These are phyloP conservation scores for Exophiala bonariae DNA, from an alignment of 2,329 filamentous ascomycete genomes.

Conservation along the genomic window DNA sequence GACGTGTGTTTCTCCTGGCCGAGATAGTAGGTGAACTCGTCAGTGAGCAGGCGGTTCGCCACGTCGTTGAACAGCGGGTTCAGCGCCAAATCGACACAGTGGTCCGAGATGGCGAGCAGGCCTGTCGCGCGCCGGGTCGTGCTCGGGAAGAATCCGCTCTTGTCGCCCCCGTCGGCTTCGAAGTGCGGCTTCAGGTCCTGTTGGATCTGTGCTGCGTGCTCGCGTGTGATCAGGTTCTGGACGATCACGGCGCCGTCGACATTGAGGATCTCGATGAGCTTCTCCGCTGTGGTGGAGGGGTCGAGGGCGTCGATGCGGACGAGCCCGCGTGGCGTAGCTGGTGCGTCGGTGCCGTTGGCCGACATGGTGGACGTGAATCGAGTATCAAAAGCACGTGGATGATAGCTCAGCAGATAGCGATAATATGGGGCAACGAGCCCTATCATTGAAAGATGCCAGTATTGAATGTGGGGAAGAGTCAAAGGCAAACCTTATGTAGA, in stretches of 20 bases:
- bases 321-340: conserved; percentile 2
- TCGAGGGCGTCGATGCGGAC: conserved; percentile 10
- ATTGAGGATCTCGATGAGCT: conserved; percentile 8
- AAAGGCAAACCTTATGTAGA: no score
- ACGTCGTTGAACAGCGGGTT: conserved; percentile 36
- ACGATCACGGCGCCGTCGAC: conserved; percentile 23
- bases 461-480: no score
- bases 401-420: no score
- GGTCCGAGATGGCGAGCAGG: conserved; percentile 38
- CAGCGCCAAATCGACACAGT: conserved; percentile 37
- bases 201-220: conserved; percentile 17
- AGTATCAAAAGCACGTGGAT: no score
- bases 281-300: conserved; percentile 9
- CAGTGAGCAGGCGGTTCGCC: conserved; percentile 35
- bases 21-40: conserved; percentile 38
- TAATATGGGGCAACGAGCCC: no score
- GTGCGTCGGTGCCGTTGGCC: no score
- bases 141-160: conserved; percentile 28
- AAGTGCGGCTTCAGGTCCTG: conserved; percentile 25
- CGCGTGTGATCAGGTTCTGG: conserved; percentile 15
- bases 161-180: conserved; percentile 19
- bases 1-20: conserved; percentile 19
- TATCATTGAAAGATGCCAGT: no score
- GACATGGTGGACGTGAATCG: no score
- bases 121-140: conserved; percentile 37